phyloP scores from a whole-genome alignment of 495 filamentous ascomycete genomes.

The Daldinia bambusicola region DNA sequence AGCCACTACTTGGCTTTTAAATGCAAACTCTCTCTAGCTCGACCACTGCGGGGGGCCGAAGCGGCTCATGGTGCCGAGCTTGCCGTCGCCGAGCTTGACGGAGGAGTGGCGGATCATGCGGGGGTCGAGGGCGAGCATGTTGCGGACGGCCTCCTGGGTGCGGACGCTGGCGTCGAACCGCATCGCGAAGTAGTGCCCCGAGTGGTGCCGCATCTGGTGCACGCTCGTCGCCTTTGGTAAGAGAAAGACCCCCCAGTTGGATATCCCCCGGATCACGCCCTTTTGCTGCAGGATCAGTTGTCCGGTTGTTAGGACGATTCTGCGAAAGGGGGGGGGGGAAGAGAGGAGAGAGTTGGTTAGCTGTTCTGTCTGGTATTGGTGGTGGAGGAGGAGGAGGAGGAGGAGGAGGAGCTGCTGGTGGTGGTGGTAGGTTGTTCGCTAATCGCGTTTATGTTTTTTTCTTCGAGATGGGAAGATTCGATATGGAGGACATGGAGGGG shows the following conservation, averaged over 20 bases:
- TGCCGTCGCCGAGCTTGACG: constrained; percentile 84
- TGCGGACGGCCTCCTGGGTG: constrained; percentile 76
- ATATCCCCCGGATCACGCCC: constrained; percentile 90
- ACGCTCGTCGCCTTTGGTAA: constrained; percentile 78
- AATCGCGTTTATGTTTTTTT: no score
- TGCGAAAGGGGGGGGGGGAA: constrained; percentile 41
- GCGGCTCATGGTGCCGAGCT: constrained; percentile 73
- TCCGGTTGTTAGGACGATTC: constrained; percentile 89
- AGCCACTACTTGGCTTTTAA: no score
- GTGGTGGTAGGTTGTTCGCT: background rate
- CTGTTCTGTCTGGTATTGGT: background rate
- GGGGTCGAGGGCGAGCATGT: constrained; percentile 86
- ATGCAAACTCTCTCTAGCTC: no score
- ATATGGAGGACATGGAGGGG: constrained; percentile 2
- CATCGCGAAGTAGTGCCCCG: constrained; percentile 97
- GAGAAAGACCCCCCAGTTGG: constrained; percentile 92
- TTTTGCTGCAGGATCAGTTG: constrained; percentile 81
- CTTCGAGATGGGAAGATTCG: background rate
- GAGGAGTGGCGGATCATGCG: constrained; percentile 86
- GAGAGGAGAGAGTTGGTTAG: no score
- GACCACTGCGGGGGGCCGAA: constrained; percentile 67
- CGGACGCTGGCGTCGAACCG: constrained; percentile 81
- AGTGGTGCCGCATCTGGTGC: constrained; percentile 80
- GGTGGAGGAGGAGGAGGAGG: no score
- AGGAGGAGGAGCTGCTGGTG: no score